phyloP scores from a whole-genome alignment of 2,329 filamentous ascomycete species.

The Penicillium sp. region DNA sequence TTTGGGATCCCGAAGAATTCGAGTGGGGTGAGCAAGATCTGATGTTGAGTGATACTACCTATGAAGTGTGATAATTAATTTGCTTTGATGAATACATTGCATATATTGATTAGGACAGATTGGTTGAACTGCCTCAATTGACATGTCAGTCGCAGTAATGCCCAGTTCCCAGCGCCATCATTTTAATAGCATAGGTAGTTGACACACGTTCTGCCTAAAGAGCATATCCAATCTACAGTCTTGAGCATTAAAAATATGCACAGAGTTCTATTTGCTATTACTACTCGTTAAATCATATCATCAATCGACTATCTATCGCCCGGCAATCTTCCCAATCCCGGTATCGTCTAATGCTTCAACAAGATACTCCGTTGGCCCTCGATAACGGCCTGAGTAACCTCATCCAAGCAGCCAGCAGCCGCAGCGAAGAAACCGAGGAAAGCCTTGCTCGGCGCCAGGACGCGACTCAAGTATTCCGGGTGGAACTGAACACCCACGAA shows the following conservation, averaged over 20 bases:
- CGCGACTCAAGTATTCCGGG: conserved; percentile 77
- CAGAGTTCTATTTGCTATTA: neutral
- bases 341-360: conserved; percentile 3
- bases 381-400: conserved; percentile 27
- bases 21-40: neutral
- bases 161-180: too few species aligned
- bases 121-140: too few species aligned
- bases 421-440: conserved; percentile 86
- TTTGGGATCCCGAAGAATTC: conserved; percentile 18
- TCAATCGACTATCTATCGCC: neutral
- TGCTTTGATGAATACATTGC: neutral
- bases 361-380: conserved; percentile 20
- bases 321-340: neutral
- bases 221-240: too few species aligned
- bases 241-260: neutral
- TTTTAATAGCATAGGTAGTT: too few species aligned
- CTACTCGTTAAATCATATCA: neutral
- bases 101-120: too few species aligned
- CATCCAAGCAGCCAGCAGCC: conserved; percentile 63
- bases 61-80: neutral
- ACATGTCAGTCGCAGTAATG: too few species aligned
- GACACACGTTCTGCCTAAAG: too few species aligned
- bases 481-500: conserved; percentile 87
- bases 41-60: neutral
- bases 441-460: conserved; percentile 69